These are phyloP conservation scores for Pythium dissotocum DNA, from an alignment of 352 stramenopile genomes.

Conservation along the genomic window DNA sequence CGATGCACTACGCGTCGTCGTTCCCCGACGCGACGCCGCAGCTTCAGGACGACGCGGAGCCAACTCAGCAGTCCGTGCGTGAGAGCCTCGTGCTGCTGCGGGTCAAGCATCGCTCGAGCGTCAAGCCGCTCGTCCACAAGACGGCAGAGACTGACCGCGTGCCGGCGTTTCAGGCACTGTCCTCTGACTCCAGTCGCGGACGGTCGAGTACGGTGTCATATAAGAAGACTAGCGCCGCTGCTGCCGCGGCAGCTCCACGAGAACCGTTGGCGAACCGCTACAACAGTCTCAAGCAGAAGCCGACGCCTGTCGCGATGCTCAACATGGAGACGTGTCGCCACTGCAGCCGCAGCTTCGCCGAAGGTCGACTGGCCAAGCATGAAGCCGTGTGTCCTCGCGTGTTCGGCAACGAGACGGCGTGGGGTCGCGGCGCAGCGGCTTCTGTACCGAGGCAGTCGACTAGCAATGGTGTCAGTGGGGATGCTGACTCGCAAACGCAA, in stretches of 20 bases:
- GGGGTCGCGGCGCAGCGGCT: conserved; percentile 47
- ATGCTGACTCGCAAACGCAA: not conserved
- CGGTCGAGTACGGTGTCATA: not conserved
- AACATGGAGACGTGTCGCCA: conserved; percentile 72
- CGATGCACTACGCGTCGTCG: conserved; percentile 72
- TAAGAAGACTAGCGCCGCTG: not conserved
- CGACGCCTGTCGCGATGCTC: conserved; percentile 13
- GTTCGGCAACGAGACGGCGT: conserved; percentile 74
- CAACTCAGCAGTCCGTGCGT: conserved; percentile 17
- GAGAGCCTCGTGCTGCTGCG: conserved; percentile 30
- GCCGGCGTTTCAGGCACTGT: conserved; percentile 6
- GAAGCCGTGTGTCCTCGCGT: conserved; percentile 79
- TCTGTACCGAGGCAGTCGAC: conserved; percentile 16
- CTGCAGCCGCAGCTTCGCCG: conserved; percentile 75
- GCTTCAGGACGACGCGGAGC: conserved; percentile 5
- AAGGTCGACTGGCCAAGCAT: conserved; percentile 79
- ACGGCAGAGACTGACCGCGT: conserved; percentile 2
- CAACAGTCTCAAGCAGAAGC: conserved; percentile 20
- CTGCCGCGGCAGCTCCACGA: not conserved
- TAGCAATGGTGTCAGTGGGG: not conserved
- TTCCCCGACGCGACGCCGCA: conserved; percentile 54
- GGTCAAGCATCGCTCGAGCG: conserved; percentile 27
- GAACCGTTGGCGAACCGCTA: conserved; percentile 13
- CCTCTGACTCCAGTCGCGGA: not conserved
- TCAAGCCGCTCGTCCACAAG: conserved; percentile 15